Evolutionary conservation across 2,329 filamentous ascomycete species (phyloP).

Genomic region (Sclerotinia glacialis): DNA sequence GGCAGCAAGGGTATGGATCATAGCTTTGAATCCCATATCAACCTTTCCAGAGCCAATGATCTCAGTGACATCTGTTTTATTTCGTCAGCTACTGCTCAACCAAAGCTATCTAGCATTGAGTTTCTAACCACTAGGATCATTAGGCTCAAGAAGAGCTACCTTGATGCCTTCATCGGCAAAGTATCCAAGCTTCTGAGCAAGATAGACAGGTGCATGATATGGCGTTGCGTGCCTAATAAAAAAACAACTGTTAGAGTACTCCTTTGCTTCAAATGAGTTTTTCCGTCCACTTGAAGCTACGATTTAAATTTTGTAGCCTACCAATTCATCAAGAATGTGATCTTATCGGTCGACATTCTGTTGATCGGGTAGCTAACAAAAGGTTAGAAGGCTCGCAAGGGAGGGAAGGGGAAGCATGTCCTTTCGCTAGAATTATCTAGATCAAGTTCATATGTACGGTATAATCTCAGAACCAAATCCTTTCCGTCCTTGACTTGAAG

Average conservation of each 20-base stretch:
- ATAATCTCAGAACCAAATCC: constrained; percentile 65
- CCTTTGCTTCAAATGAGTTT: constrained; percentile 17
- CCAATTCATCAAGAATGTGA: constrained; percentile 83
- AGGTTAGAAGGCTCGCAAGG: constrained; percentile 46
- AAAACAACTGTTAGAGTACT: constrained; percentile 34
- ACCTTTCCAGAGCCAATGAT: constrained; percentile 75
- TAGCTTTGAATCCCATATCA: constrained; percentile 77
- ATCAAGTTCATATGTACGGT: constrained; percentile 73
- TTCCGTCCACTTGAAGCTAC: constrained; percentile 2
- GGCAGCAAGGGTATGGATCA: constrained; percentile 78
- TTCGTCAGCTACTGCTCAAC: neutral
- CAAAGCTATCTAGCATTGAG: neutral
- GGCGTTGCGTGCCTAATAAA: constrained; percentile 69
- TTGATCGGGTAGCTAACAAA: constrained; percentile 7
- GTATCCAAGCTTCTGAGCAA: constrained; percentile 72
- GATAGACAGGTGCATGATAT: constrained; percentile 75
- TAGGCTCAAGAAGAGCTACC: constrained; percentile 73
- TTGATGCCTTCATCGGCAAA: constrained; percentile 75
- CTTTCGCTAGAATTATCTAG: constrained; percentile 86
- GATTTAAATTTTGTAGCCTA: constrained; percentile 42
- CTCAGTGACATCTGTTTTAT: constrained; percentile 67
- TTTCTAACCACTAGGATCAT: constrained; percentile 65
- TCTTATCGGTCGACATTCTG: constrained; percentile 76
- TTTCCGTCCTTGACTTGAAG: neutral
- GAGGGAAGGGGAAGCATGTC: constrained; percentile 63